These are phyloP conservation scores for Colletotrichum phormii DNA, from an alignment of 2,329 filamentous ascomycete species.

Conservation along the genomic window DNA sequence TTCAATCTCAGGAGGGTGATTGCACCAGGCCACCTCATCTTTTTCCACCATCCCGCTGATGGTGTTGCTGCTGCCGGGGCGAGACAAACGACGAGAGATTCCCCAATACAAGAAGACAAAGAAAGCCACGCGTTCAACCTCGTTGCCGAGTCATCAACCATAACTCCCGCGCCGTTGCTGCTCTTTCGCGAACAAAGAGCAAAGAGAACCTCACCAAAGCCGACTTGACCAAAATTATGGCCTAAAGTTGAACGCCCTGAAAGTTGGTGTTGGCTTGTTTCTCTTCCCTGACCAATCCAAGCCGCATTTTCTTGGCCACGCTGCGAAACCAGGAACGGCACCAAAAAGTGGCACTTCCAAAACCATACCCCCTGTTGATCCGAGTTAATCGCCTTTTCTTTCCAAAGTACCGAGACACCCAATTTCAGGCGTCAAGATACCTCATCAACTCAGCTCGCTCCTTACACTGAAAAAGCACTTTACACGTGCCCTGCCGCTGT, in stretches of 20 bases:
- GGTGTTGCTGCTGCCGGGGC: background rate
- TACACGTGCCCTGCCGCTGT: background rate
- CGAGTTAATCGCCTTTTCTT: background rate
- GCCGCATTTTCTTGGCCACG: too few species aligned
- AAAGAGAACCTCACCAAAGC: background rate
- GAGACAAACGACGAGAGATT: background rate
- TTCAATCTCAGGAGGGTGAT: slow-evolving; percentile 20
- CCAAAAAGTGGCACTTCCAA: background rate
- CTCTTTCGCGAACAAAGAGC: background rate
- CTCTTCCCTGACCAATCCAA: background rate
- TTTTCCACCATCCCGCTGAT: background rate
- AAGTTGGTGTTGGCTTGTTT: background rate
- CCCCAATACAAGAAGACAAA: background rate
- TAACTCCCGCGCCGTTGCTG: background rate
- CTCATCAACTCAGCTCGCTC: background rate
- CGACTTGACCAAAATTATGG: background rate
- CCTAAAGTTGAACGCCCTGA: too few species aligned
- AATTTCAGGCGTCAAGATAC: background rate
- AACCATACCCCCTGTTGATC: slow-evolving; percentile 7
- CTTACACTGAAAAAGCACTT: background rate
- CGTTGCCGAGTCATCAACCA: background rate
- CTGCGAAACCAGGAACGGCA: background rate
- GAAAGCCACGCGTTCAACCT: background rate
- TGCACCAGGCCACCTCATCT: background rate
- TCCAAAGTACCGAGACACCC: background rate